These are phyloP conservation scores for Acanthamoeba royreba DNA, from an alignment of 208 protist species.

Conservation along the genomic window DNA sequence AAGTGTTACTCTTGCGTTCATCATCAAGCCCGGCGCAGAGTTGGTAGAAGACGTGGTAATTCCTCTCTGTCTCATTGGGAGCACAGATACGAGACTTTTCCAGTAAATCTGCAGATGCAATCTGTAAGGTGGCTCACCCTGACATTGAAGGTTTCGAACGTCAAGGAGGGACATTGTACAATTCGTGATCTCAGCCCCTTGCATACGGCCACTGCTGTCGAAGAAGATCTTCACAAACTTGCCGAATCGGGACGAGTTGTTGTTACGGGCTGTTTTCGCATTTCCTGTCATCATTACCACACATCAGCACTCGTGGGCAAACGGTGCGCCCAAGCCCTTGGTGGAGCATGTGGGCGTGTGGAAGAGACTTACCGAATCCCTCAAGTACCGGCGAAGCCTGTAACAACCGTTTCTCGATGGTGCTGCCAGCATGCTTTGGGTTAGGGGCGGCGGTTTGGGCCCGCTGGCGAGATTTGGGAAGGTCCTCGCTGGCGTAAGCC, in stretches of 20 bases:
- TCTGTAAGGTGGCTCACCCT: too few species aligned
- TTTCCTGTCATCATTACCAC: too few species aligned
- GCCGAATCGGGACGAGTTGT: conserved; percentile 78
- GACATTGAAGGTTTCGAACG: neutral
- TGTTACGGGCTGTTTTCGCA: conserved; percentile 72
- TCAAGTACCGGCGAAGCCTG: conserved; percentile 67
- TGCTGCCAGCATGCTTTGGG: conserved; percentile 31
- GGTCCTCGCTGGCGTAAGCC: conserved; percentile 20
- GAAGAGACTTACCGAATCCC: conserved; percentile 37
- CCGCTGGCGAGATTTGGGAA: too few species aligned
- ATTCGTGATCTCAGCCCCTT: conserved; percentile 53
- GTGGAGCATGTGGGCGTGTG: too few species aligned
- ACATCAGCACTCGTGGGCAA: too few species aligned
- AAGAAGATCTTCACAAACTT: conserved; percentile 75
- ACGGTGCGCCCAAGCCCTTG: too few species aligned
- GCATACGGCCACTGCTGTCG: conserved; percentile 57
- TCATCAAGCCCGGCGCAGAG: neutral
- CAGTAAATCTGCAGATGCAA: conserved; percentile 38
- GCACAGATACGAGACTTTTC: conserved; percentile 67
- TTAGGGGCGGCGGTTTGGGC: too few species aligned
- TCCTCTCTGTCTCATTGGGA: conserved; percentile 73
- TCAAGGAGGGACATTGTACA: neutral
- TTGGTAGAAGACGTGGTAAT: conserved; percentile 84
- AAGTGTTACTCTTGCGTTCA: neutral
- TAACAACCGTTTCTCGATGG: conserved; percentile 69